A percentile compares a stretch with the other conserved stretches of the same genome.
These are phyloP conservation scores for Corylus avellana DNA, from an alignment of 306 rosid species.

Conservation along the genomic window DNA sequence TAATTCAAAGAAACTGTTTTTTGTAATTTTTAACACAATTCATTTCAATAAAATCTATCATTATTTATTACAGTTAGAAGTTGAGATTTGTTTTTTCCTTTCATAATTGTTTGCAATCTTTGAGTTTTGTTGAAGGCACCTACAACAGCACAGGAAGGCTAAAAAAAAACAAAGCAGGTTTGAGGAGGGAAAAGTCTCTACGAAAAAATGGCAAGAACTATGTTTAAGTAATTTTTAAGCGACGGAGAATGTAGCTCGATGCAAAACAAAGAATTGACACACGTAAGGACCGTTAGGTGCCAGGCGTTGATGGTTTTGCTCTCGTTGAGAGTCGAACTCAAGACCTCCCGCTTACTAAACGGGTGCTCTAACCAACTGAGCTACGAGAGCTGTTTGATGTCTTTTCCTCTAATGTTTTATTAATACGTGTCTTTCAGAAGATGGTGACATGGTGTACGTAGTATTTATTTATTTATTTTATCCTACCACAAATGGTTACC, in stretches of 20 bases:
- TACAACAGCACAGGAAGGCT: not conserved
- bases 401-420: not conserved
- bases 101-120: not conserved
- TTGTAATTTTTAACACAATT: conserved; percentile 32
- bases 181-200: not conserved
- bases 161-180: not conserved
- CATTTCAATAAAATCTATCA: conserved; percentile 16
- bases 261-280: no score
- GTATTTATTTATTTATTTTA: no score
- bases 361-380: conserved; percentile 61
- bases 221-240: not conserved
- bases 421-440: no score
- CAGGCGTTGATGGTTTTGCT: not conserved
- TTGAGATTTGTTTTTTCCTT: not conserved
- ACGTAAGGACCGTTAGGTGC: no score
- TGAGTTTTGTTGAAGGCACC: not conserved
- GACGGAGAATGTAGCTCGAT: no score
- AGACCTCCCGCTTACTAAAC: conserved; percentile 71
- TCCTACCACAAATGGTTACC: no score
- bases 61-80: not conserved
- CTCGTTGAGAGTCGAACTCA: conserved; percentile 56
- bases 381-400: conserved; percentile 27
- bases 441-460: no score
- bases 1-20: conserved; percentile 14
- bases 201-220: not conserved